Evolutionary conservation across 345 rosid species (phyloP).

Genomic region (Eutrema japonicum): DNA sequence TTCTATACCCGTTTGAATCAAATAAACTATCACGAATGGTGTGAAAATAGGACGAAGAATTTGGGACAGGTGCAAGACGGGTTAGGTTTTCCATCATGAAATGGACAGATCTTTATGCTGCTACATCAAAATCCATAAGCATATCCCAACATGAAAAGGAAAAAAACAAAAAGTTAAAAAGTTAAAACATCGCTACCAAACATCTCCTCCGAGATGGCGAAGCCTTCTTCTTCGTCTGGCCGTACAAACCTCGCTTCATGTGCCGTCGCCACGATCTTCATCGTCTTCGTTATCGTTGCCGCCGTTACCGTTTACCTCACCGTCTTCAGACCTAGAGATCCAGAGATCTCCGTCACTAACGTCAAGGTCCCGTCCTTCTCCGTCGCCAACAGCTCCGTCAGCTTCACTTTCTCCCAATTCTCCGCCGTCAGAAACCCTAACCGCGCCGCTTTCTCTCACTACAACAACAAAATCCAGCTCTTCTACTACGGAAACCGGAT

Average conservation of each 20-base stretch:
- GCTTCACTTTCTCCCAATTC: slow-evolving; percentile 82
- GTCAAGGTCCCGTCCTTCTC: slow-evolving; percentile 91
- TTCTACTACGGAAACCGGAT: slow-evolving; percentile 82
- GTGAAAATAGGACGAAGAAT: too few species aligned
- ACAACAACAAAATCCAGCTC: slow-evolving; percentile 84
- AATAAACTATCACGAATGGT: too few species aligned
- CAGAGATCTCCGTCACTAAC: slow-evolving; percentile 76
- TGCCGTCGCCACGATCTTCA: slow-evolving; percentile 82
- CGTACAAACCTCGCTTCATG: slow-evolving; percentile 93
- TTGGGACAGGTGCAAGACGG: too few species aligned
- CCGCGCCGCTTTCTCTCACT: slow-evolving; percentile 82
- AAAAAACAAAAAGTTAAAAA: neutral
- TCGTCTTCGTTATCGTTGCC: slow-evolving; percentile 62
- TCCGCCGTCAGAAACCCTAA: slow-evolving; percentile 84
- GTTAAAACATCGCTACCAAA: slow-evolving; percentile 36
- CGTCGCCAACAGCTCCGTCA: slow-evolving; percentile 72
- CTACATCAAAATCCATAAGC: too few species aligned
- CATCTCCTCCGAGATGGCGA: slow-evolving; percentile 35
- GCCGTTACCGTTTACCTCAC: slow-evolving; percentile 77
- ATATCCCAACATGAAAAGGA: too few species aligned
- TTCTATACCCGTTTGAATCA: too few species aligned
- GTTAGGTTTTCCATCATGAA: too few species aligned
- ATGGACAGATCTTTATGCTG: too few species aligned
- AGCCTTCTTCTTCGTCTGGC: slow-evolving; percentile 59
- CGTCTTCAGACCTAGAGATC: slow-evolving; percentile 84